A percentile compares a stretch with the other conserved stretches of the same genome.
Conservation (phyloP, 768 basidiomycete genomes). For the Dictyophora rubrovolvata region DNA sequence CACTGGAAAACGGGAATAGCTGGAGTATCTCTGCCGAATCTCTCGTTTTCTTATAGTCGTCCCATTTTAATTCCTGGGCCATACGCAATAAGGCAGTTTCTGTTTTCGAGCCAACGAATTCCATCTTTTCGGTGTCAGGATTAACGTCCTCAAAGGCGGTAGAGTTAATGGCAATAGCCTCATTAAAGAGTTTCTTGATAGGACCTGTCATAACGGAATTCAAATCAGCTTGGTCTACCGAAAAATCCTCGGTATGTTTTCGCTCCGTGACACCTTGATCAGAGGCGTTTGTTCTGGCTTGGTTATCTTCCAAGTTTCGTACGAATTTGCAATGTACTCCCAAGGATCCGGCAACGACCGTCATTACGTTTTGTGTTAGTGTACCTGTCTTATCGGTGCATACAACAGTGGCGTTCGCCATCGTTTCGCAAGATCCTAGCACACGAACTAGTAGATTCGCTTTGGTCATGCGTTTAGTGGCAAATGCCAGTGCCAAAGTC, state of each 20-base stretch:
- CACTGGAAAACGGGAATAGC: slow-evolving; percentile 89
- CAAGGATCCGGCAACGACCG: slow-evolving; percentile 90
- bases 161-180: slow-evolving; percentile 82
- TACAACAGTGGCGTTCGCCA: slow-evolving; percentile 95
- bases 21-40: slow-evolving; percentile 56
- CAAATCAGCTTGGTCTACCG: slow-evolving; percentile 69
- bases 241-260: slow-evolving; percentile 64
- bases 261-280: slow-evolving; percentile 33
- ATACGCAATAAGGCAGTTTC: slow-evolving; percentile 87
- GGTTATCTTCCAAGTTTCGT: slow-evolving; percentile 60
- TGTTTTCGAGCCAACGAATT: slow-evolving; percentile 90
- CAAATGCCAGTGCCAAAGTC: slow-evolving; percentile 92
- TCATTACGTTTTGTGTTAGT: slow-evolving; percentile 91
- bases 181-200: slow-evolving; percentile 63
- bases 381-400: slow-evolving; percentile 97
- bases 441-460: slow-evolving; percentile 94
- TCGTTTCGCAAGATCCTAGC: slow-evolving; percentile 93
- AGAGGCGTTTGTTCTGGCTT: slow-evolving; percentile 59
- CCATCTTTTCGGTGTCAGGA: slow-evolving; percentile 42
- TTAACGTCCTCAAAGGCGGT: slow-evolving; percentile 86
- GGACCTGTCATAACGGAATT: slow-evolving; percentile 51
- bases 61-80: slow-evolving; percentile 73
- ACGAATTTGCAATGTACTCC: slow-evolving; percentile 96
- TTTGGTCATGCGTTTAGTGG: slow-evolving; percentile 95
- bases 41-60: slow-evolving; percentile 55